Evolutionary conservation across 2,329 filamentous ascomycete species (phyloP).

Genomic region (Pseudonectria foliicola): DNA sequence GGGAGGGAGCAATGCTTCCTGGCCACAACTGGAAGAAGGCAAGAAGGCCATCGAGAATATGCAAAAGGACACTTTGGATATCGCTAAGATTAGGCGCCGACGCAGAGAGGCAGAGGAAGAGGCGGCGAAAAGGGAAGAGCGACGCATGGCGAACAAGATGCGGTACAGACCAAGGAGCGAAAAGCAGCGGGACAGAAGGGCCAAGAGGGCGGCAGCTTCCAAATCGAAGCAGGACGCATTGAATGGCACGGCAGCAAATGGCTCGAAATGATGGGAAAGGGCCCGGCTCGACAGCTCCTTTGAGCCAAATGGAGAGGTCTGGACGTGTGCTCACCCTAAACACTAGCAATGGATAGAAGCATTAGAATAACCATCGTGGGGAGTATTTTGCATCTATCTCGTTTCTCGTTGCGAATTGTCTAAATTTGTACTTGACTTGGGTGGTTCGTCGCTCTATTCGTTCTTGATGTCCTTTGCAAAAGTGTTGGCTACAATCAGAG

Average conservation of each 20-base stretch:
- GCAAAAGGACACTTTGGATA: conserved; percentile 12
- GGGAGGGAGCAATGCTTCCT: conserved; percentile 11
- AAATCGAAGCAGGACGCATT: not conserved
- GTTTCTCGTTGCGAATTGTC: not conserved
- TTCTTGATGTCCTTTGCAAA: conserved; percentile 48
- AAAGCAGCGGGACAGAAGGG: conserved; percentile 11
- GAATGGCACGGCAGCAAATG: too few relatives aligned
- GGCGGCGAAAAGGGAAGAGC: conserved; percentile 11
- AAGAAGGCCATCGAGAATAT: conserved; percentile 11
- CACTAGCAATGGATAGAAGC: too few relatives aligned
- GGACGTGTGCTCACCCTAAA: too few relatives aligned
- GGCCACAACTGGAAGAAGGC: conserved; percentile 14
- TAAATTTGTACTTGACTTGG: not conserved
- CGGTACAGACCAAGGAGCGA: conserved; percentile 16
- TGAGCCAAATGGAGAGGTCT: too few relatives aligned
- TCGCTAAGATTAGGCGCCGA: conserved; percentile 7
- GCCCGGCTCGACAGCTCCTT: too few relatives aligned
- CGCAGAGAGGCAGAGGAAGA: conserved; percentile 10
- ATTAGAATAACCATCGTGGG: too few relatives aligned
- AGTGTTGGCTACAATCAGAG: conserved; percentile 59
- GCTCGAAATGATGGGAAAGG: too few relatives aligned
- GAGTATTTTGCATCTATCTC: too few relatives aligned
- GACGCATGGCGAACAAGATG: conserved; percentile 16
- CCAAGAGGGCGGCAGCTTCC: conserved; percentile 5
- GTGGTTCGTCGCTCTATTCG: conserved; percentile 3